Evolutionary conservation across 2,329 filamentous ascomycete species (phyloP).

Genomic region (Malbranchea zuffiana): DNA sequence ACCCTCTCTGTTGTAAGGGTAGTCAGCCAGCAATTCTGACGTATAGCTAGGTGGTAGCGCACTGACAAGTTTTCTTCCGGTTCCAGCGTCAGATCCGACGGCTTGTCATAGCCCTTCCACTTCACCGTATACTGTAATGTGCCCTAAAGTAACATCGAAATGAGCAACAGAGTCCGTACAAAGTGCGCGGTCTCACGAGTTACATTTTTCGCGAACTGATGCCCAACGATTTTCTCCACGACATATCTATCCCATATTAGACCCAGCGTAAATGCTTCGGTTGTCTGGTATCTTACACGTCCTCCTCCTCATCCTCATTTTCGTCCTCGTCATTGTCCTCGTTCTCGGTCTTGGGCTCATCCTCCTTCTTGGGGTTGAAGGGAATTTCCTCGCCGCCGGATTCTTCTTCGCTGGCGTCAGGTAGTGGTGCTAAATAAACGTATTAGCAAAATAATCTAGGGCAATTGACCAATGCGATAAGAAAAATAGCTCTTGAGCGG

Average conservation of each 20-base stretch:
- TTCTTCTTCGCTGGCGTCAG: constrained; percentile 21
- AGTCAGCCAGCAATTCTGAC: constrained; percentile 15
- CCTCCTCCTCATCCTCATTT: constrained; percentile 26
- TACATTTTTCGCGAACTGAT: constrained; percentile 28
- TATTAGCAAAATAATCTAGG: neutral
- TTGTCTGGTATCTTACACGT: constrained; percentile 21
- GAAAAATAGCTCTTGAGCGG: neutral
- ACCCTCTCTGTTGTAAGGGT: constrained; percentile 22
- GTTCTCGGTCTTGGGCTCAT: constrained; percentile 15
- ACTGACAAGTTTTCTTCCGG: constrained; percentile 36
- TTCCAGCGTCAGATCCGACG: constrained; percentile 36
- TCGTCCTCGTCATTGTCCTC: constrained; percentile 18
- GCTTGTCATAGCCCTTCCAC: constrained; percentile 38
- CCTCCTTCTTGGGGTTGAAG: constrained; percentile 23
- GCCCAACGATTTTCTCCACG: constrained; percentile 32
- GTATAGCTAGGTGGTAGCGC: neutral
- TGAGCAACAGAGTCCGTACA: constrained; percentile 5
- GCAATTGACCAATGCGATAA: too few relatives aligned
- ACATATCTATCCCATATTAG: constrained; percentile 24
- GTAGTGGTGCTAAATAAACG: constrained; percentile 4
- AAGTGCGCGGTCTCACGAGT: constrained; percentile 19
- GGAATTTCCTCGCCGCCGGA: constrained; percentile 30
- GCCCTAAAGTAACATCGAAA: constrained; percentile 22
- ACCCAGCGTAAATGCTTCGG: neutral
- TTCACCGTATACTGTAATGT: constrained; percentile 34